A percentile compares a stretch with the other conserved stretches of the same genome.
Evolutionary conservation across 371 early-diverging fungal genomes (phyloP).

Genomic region (Mortierella sp.): DNA sequence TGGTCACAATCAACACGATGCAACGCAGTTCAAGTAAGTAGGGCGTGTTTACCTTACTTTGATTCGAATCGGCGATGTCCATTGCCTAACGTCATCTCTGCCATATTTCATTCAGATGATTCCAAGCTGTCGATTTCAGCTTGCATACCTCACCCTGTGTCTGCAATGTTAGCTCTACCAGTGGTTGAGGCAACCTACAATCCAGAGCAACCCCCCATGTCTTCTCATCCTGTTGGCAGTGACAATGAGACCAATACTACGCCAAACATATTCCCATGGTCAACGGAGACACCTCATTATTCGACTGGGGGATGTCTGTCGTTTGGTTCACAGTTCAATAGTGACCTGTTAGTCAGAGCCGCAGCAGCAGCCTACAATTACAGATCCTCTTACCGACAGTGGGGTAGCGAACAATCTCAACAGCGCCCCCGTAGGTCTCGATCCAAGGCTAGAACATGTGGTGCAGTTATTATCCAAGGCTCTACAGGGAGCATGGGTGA

Average conservation of each 20-base stretch:
- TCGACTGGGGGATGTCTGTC: neutral
- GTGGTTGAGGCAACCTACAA: neutral
- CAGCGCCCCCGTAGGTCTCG: neutral
- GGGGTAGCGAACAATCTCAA: neutral
- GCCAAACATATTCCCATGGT: neutral
- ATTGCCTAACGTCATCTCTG: neutral
- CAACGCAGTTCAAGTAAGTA: neutral
- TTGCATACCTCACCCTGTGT: neutral
- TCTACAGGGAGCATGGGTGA: neutral
- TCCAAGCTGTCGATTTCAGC: neutral
- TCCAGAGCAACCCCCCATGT: neutral
- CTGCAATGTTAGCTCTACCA: neutral
- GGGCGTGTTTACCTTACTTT: neutral
- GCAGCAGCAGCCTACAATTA: constrained; percentile 8
- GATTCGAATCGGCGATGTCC: neutral
- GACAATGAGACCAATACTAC: neutral
- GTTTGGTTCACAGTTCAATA: neutral
- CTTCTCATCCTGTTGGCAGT: neutral
- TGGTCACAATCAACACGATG: neutral
- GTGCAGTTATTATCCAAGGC: neutral
- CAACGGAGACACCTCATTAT: neutral
- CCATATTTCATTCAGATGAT: neutral
- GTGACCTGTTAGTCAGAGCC: neutral
- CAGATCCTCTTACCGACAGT: constrained; percentile 26
- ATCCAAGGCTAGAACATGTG: neutral